Conservation (phyloP, 805 yeast genomes). For the Starmerella roubikii region DNA sequence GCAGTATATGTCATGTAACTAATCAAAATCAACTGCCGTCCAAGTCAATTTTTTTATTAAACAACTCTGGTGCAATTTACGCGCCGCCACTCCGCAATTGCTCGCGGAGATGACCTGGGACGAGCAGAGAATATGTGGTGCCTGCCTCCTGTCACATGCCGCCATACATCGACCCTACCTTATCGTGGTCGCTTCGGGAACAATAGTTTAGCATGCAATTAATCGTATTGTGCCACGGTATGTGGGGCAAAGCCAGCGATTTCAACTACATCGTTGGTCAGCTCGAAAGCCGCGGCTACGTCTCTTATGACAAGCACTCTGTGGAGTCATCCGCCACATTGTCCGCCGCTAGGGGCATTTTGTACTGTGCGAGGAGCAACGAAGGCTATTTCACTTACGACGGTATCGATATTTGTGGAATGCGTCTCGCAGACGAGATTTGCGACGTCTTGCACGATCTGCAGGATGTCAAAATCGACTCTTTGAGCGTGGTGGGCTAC, state of each 20-base stretch:
- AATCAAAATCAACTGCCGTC: neutral
- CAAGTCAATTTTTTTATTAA: too few relatives aligned
- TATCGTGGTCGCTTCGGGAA: too few relatives aligned
- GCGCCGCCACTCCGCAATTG: too few relatives aligned
- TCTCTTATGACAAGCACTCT: slow-evolving; percentile 11
- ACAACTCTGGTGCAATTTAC: neutral
- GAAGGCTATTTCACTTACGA: slow-evolving; percentile 70
- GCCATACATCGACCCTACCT: too few relatives aligned
- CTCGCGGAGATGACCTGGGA: too few relatives aligned
- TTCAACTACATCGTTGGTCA: slow-evolving; percentile 46
- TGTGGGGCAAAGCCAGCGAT: slow-evolving; percentile 69
- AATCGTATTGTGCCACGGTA: slow-evolving; percentile 20
- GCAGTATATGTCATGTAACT: neutral
- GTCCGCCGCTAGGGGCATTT: slow-evolving; percentile 21
- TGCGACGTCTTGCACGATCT: slow-evolving; percentile 23
- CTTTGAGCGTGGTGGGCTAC: slow-evolving; percentile 72
- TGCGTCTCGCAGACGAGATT: slow-evolving; percentile 59
- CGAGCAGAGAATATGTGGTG: too few relatives aligned
- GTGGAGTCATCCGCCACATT: neutral
- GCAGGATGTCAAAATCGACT: slow-evolving; percentile 33
- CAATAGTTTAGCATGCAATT: slow-evolving; percentile 16
- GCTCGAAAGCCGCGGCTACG: slow-evolving; percentile 27
- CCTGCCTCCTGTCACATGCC: too few relatives aligned
- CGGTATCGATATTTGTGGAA: slow-evolving; percentile 76
- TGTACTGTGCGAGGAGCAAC: slow-evolving; percentile 45